These are phyloP conservation scores for Tripterygium wilfordii DNA, from an alignment of 177 flowering plant species.

Conservation along the genomic window DNA sequence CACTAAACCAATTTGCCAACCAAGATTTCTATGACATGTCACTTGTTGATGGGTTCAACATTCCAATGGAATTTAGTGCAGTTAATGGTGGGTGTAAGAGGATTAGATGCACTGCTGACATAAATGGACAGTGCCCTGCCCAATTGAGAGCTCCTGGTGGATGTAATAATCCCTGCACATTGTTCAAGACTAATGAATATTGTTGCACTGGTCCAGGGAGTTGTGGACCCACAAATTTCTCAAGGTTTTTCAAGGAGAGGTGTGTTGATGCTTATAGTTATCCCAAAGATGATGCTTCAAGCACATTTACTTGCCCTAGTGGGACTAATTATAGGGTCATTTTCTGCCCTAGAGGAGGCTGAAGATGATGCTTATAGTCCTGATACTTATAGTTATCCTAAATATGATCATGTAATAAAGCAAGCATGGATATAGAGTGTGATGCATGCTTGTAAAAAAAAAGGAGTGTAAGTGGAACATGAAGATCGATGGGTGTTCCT, in stretches of 20 bases:
- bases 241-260: not conserved
- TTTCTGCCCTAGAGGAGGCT: conserved; percentile 4
- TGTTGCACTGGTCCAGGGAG: not conserved
- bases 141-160: not conserved
- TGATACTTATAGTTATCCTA: too few species aligned
- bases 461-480: too few species aligned
- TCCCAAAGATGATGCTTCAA: not conserved
- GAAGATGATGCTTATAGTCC: too few species aligned
- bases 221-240: not conserved
- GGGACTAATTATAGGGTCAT: not conserved
- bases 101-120: not conserved
- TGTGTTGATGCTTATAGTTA: not conserved
- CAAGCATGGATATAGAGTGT: too few species aligned
- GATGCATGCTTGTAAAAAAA: too few species aligned
- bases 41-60: not conserved
- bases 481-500: too few species aligned
- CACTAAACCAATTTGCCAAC: not conserved
- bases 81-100: not conserved
- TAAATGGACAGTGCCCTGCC: not conserved
- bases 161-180: not conserved
- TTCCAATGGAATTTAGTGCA: conserved; percentile 1
- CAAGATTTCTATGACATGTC: not conserved
- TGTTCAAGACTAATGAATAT: not conserved
- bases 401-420: too few species aligned
- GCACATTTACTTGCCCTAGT: conserved; percentile 1